Conservation (phyloP, 352 stramenopile species). For the Pythium grandisporangium region DNA sequence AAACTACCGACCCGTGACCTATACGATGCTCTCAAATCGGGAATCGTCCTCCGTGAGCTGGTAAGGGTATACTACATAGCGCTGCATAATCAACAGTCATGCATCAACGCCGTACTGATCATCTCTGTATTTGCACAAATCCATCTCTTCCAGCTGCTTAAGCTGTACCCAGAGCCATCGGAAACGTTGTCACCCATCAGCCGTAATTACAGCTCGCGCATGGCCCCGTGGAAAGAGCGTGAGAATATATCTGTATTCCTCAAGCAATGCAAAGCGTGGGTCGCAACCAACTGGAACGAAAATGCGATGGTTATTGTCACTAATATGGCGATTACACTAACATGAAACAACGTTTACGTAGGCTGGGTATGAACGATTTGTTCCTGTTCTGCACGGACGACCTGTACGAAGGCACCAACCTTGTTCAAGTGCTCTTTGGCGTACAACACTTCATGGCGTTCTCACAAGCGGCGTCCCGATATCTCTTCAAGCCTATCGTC, state of each 20-base stretch:
- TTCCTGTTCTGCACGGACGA: conserved; percentile 81
- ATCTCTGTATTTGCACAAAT: background rate
- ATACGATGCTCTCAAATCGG: conserved; percentile 59
- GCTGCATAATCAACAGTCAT: too few species aligned
- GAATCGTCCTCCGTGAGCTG: conserved; percentile 67
- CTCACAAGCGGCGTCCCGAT: conserved; percentile 28
- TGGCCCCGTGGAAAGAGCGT: conserved; percentile 79
- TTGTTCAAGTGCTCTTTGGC: conserved; percentile 77
- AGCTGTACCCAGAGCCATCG: conserved; percentile 39
- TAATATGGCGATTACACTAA: too few species aligned
- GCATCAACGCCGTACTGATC: too few species aligned
- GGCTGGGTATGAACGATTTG: conserved; percentile 74
- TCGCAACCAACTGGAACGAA: too few species aligned
- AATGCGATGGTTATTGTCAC: too few species aligned
- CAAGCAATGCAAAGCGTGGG: conserved; percentile 71
- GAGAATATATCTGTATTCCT: conserved; percentile 83
- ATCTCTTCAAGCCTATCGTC: conserved; percentile 33
- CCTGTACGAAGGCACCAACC: conserved; percentile 78
- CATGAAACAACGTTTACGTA: too few species aligned
- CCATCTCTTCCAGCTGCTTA: conserved; percentile 24
- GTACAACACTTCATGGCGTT: conserved; percentile 72
- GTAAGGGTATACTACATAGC: conserved; percentile 14
- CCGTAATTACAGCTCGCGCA: conserved; percentile 50
- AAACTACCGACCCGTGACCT: conserved; percentile 46
- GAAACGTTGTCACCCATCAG: conserved; percentile 62